Conservation (phyloP, 148 eudicot genomes). For the Polygonum aviculare region DNA sequence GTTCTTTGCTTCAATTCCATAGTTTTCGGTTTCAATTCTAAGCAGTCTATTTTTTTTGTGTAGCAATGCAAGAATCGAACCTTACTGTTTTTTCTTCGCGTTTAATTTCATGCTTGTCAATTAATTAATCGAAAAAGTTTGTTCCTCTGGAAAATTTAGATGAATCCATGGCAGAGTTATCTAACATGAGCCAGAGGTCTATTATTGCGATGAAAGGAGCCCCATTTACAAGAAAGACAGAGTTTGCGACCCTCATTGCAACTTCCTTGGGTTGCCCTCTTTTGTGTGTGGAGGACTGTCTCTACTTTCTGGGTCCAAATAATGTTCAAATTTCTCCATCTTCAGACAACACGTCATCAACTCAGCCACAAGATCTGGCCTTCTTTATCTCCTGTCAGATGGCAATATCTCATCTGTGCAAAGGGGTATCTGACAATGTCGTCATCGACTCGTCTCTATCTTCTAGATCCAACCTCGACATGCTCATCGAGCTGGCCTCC, state of each 20-base stretch:
- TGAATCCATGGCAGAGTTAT: too few species aligned
- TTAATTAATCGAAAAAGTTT: too few species aligned
- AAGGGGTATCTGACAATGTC: neutral
- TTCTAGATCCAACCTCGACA: neutral
- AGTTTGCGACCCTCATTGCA: neutral
- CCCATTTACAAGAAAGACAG: neutral
- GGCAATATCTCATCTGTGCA: neutral
- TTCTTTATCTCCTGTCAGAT: neutral
- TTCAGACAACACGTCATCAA: neutral
- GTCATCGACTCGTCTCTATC: constrained; percentile 1
- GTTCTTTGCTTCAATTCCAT: too few species aligned
- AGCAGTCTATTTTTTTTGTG: too few species aligned
- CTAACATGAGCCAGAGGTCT: neutral
- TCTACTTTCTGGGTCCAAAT: neutral
- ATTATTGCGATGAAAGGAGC: neutral
- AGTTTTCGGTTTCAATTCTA: too few species aligned
- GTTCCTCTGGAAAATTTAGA: too few species aligned
- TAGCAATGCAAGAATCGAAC: too few species aligned
- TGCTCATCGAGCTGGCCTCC: neutral
- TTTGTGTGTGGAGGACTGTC: neutral
- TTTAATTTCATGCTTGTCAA: too few species aligned
- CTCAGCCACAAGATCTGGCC: neutral
- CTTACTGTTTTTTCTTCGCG: too few species aligned
- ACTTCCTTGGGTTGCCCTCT: neutral
- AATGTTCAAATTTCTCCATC: neutral